phyloP scores from a whole-genome alignment of 2,329 filamentous ascomycete genomes.

The Ambrosiella cleistominuta region DNA sequence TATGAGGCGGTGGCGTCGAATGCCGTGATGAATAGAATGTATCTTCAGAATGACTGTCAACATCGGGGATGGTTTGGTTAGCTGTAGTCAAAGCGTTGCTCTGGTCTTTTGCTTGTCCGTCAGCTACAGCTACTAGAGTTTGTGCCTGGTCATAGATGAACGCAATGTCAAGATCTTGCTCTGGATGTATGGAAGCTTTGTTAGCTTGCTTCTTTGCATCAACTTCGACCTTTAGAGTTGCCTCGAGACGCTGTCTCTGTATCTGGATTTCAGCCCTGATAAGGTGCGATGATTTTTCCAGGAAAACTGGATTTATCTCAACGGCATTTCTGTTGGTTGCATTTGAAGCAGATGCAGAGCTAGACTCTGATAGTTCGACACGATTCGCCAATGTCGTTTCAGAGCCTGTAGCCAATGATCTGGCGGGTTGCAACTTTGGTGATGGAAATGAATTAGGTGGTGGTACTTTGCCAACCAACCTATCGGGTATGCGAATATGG shows the following conservation, averaged over 20 bases:
- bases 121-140: constrained; percentile 40
- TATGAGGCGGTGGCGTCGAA: constrained; percentile 46
- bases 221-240: constrained; percentile 56
- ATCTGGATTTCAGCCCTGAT: constrained; percentile 66
- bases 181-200: constrained; percentile 20
- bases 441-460: constrained; percentile 14
- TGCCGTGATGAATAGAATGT: constrained; percentile 93
- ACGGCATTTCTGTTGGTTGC: constrained; percentile 32
- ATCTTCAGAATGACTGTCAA: constrained; percentile 36
- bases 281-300: constrained; percentile 73
- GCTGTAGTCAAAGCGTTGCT: constrained; percentile 17
- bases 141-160: constrained; percentile 56
- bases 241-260: constrained; percentile 68
- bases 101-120: background rate
- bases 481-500: constrained; percentile 36
- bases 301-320: constrained; percentile 64
- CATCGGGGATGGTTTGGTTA: constrained; percentile 17
- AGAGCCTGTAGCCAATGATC: background rate
- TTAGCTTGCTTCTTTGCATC: constrained; percentile 34
- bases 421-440: background rate
- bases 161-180: constrained; percentile 43
- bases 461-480: constrained; percentile 18
- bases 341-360: background rate
- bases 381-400: background rate
- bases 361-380: background rate